Conservation (phyloP, 2,329 filamentous ascomycete species). For the Cladophialophora chaetospira region DNA sequence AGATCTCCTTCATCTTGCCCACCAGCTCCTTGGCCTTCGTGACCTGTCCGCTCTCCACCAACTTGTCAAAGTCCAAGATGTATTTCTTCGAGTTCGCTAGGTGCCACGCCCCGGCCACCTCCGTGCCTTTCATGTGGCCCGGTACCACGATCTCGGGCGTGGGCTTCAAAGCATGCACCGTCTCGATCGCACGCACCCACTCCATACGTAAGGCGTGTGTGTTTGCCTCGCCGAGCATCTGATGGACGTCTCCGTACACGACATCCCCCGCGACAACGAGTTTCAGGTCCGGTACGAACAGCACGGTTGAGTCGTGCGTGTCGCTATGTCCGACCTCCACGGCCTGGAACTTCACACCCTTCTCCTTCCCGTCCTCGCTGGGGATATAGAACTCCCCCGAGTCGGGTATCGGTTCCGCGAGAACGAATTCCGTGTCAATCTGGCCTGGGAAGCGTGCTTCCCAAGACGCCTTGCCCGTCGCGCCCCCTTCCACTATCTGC, state of each 20-base stretch:
- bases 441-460: conserved; percentile 8
- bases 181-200: conserved; percentile 41
- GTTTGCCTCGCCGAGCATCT: conserved; percentile 41
- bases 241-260: conserved; percentile 43
- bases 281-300: conserved; percentile 40
- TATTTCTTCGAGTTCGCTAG: conserved; percentile 36
- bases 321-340: conserved; percentile 37
- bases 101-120: conserved; percentile 36
- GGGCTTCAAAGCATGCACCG: conserved; percentile 38
- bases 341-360: conserved; percentile 16
- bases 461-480: conserved; percentile 12
- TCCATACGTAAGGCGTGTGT: conserved; percentile 37
- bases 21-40: conserved; percentile 62
- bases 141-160: conserved; percentile 36
- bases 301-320: conserved; percentile 39
- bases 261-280: conserved; percentile 45
- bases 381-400: conserved; percentile 5
- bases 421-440: conserved; percentile 5
- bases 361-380: neutral
- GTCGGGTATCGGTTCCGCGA: conserved; percentile 8
- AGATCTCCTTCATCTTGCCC: conserved; percentile 52
- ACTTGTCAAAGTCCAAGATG: conserved; percentile 30
- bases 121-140: conserved; percentile 36
- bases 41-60: conserved; percentile 50
- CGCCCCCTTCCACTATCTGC: conserved; percentile 12